These are phyloP conservation scores for Letharia lupina DNA, from an alignment of 495 filamentous ascomycete species.

Conservation along the genomic window DNA sequence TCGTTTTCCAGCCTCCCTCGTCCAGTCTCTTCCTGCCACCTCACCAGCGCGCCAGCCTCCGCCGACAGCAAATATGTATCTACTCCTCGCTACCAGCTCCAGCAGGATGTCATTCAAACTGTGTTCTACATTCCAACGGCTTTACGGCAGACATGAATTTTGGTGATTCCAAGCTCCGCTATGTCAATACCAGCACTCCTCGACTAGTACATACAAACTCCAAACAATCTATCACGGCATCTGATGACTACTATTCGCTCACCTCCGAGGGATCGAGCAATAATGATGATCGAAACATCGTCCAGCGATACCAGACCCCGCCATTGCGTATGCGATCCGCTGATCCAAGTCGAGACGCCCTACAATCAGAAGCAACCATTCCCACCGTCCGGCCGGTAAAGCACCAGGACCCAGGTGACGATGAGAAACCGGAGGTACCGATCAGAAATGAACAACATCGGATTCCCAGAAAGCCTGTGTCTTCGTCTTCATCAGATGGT, in stretches of 20 bases:
- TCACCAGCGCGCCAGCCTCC: constrained; percentile 17
- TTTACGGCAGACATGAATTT: constrained; percentile 32
- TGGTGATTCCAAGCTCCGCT: constrained; percentile 31
- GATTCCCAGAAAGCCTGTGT: constrained; percentile 25
- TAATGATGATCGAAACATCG: constrained; percentile 40
- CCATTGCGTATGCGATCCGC: constrained; percentile 33
- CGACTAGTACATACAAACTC: constrained; percentile 47
- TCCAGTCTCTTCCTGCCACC: constrained; percentile 10
- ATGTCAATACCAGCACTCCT: constrained; percentile 41
- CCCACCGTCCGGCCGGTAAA: constrained; percentile 23
- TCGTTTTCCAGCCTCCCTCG: constrained; percentile 12
- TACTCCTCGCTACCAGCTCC: background rate
- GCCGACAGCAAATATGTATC: constrained; percentile 9
- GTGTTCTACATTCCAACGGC: constrained; percentile 16
- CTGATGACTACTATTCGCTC: constrained; percentile 60
- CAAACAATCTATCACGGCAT: constrained; percentile 53
- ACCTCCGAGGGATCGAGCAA: constrained; percentile 39
- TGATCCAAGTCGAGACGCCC: constrained; percentile 20
- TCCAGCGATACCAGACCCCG: constrained; percentile 45
- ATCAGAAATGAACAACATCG: constrained; percentile 31
- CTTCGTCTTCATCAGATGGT: constrained; percentile 27
- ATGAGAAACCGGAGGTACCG: constrained; percentile 16
- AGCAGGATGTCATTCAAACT: constrained; percentile 15
- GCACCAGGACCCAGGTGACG: constrained; percentile 28
- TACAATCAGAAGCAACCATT: constrained; percentile 24